phyloP scores from a whole-genome alignment of 495 filamentous ascomycete species.

The Bryoglossum gracile region DNA sequence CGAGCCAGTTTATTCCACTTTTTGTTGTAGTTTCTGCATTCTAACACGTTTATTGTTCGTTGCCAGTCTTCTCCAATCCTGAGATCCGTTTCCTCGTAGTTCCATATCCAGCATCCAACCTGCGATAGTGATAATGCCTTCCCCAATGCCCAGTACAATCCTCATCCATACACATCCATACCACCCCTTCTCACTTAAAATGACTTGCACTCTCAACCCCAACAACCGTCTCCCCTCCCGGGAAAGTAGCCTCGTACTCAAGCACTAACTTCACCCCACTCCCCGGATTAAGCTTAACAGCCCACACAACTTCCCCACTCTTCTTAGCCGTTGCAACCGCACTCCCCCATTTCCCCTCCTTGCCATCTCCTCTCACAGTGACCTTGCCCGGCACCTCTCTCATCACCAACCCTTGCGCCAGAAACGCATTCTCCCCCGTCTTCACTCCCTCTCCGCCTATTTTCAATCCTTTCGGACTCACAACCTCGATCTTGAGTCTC shows the following conservation, averaged over 20 bases:
- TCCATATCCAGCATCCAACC: no score
- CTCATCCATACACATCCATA: no score
- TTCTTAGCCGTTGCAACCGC: constrained; percentile 45
- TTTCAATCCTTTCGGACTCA: constrained; percentile 45
- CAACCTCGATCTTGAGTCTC: constrained; percentile 44
- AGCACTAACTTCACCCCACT: constrained; percentile 48
- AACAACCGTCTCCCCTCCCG: constrained; percentile 41
- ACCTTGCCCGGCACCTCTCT: constrained; percentile 10
- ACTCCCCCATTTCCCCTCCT: constrained; percentile 36
- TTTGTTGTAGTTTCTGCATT: no score
- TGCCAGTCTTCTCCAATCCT: no score
- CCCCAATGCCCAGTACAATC: no score
- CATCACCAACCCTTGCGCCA: not conserved
- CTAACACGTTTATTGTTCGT: no score
- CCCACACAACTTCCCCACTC: constrained; percentile 56
- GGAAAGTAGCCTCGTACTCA: constrained; percentile 56
- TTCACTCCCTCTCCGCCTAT: constrained; percentile 34
- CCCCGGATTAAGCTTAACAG: constrained; percentile 49
- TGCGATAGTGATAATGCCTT: no score
- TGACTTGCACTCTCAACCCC: not conserved
- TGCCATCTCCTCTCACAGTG: constrained; percentile 13
- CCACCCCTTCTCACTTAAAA: not conserved
- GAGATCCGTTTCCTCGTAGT: no score
- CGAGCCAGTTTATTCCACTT: no score
- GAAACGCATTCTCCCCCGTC: constrained; percentile 28